A percentile compares a stretch with the other conserved stretches of the same genome.
phyloP scores from a whole-genome alignment of 495 filamentous ascomycete genomes.

The Talaromyces wortmannii region DNA sequence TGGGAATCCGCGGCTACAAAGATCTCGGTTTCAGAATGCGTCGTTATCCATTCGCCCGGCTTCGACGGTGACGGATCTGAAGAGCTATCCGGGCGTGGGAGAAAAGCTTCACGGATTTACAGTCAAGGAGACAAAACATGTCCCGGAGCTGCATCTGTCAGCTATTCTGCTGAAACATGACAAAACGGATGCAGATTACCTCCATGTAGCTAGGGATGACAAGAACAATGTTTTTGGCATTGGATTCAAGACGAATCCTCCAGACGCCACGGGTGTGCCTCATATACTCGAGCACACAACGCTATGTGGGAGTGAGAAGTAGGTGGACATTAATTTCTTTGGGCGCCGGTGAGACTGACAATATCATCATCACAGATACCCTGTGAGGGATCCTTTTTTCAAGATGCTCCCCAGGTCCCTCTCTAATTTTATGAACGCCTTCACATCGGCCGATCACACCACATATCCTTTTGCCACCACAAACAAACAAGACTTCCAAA shows the following conservation, averaged over 20 bases:
- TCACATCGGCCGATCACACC: conserved; percentile 94
- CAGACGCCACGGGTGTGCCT: conserved; percentile 91
- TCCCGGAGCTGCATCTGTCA: conserved; percentile 88
- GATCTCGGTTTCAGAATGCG: not conserved
- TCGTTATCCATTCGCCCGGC: conserved; percentile 33
- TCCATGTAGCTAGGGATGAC: conserved; percentile 90
- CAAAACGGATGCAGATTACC: conserved; percentile 89
- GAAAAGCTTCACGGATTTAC: conserved; percentile 92
- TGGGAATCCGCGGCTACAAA: not conserved
- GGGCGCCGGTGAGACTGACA: conserved; percentile 12
- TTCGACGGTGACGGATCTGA: conserved; percentile 65
- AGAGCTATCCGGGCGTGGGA: conserved; percentile 66
- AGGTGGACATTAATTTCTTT: conserved; percentile 11
- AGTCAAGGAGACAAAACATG: conserved; percentile 75
- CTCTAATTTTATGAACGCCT: conserved; percentile 99
- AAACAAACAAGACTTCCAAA: conserved; percentile 91
- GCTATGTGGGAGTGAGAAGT: conserved; percentile 95
- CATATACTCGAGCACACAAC: conserved; percentile 98
- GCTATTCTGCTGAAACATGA: conserved; percentile 86
- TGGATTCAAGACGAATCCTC: conserved; percentile 97
- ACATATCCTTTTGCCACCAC: conserved; percentile 97
- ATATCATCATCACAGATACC: conserved; percentile 55
- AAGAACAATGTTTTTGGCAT: conserved; percentile 99
- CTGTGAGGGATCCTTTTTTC: conserved; percentile 96
- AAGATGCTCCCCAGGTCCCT: conserved; percentile 98